These are phyloP conservation scores for Tillandsia fasciculata DNA, from an alignment of 176 grass and related monocot genomes.

Conservation along the genomic window DNA sequence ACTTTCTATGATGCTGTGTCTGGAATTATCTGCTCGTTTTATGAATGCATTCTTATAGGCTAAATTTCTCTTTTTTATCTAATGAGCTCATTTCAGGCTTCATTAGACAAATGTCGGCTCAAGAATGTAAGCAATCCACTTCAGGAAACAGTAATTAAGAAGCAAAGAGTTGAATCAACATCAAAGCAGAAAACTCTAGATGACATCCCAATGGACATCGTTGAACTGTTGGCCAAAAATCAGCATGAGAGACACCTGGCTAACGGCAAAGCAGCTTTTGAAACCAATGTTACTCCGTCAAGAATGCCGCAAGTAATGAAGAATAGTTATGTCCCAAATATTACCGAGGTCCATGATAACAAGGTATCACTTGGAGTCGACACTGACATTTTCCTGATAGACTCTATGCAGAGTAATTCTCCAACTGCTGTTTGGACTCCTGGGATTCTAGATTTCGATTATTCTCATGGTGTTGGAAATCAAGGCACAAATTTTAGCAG, in stretches of 20 bases:
- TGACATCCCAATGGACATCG: constrained; percentile 84
- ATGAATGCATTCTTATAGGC: background rate
- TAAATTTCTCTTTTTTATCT: constrained; percentile 21
- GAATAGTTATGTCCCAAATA: constrained; percentile 21
- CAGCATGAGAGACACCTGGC: constrained; percentile 40
- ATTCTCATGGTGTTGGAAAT: constrained; percentile 7
- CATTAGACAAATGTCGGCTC: constrained; percentile 18
- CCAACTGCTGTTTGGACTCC: constrained; percentile 6
- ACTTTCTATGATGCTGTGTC: background rate
- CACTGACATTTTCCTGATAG: constrained; percentile 22
- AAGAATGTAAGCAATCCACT: constrained; percentile 11
- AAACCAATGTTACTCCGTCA: background rate
- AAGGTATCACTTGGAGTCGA: constrained; percentile 11
- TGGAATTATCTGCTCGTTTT: background rate
- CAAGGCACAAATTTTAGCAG: constrained; percentile 7
- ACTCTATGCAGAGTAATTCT: constrained; percentile 10
- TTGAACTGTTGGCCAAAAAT: constrained; percentile 67
- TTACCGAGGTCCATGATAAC: constrained; percentile 14
- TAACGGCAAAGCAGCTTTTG: constrained; percentile 17
- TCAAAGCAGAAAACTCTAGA: constrained; percentile 26
- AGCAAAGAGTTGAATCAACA: constrained; percentile 18
- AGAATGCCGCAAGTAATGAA: constrained; percentile 20
- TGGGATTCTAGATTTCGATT: constrained; percentile 9
- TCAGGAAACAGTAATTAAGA: constrained; percentile 23
- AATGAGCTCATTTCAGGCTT: constrained; percentile 28